A percentile compares a stretch with the other conserved stretches of the same genome.
Conservation (phyloP, 2,329 filamentous ascomycete genomes). For the Colletotrichum trifolii region DNA sequence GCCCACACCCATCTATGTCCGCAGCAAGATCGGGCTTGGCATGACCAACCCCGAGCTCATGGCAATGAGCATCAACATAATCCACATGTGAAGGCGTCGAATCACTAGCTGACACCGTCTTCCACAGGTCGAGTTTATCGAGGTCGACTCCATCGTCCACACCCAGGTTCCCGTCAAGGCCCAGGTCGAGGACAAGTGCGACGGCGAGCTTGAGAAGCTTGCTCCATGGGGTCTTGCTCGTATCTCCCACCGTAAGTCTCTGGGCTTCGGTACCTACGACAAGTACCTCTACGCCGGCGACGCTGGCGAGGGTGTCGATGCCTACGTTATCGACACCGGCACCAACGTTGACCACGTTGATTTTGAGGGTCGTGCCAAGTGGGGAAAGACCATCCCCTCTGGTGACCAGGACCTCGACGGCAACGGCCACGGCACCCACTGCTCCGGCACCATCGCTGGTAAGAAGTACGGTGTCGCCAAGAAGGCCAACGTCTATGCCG, state of each 20-base stretch:
- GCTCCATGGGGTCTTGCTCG: conserved; percentile 99
- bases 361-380: conserved; percentile 94
- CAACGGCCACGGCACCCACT: conserved; percentile 99
- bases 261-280: conserved; percentile 95
- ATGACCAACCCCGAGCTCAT: background rate
- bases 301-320: conserved; percentile 96
- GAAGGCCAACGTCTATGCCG: conserved; percentile 95
- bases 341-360: conserved; percentile 95
- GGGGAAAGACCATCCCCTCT: conserved; percentile 94
- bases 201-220: conserved; percentile 82
- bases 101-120: conserved; percentile 29
- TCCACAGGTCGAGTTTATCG: conserved; percentile 92
- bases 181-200: conserved; percentile 56
- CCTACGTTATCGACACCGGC: conserved; percentile 98
- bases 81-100: background rate
- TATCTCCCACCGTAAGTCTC: conserved; percentile 90
- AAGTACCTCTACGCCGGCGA: conserved; percentile 94
- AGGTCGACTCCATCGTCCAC: conserved; percentile 93
- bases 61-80: background rate
- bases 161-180: conserved; percentile 67
- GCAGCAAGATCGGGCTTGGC: conserved; percentile 2
- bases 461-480: conserved; percentile 99
- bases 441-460: conserved; percentile 96
- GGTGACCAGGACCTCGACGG: conserved; percentile 91
- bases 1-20: background rate